Conservation (phyloP, 345 rosid species). For the Linum usitatissimum region DNA sequence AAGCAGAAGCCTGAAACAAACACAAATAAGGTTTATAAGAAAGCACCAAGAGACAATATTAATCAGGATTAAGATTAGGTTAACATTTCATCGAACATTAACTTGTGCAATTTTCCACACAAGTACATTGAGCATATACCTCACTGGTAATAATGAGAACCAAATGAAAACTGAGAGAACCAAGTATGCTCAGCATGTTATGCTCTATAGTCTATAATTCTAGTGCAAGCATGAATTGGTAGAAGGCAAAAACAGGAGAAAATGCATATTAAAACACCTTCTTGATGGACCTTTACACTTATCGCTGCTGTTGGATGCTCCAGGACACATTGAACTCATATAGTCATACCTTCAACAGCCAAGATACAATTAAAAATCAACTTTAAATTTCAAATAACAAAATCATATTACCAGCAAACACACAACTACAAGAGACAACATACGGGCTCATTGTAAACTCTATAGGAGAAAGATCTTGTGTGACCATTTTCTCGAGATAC, state of each 20-base stretch:
- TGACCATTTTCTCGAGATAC: conserved; percentile 49
- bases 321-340: conserved; percentile 58
- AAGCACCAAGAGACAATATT: not conserved
- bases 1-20: conserved; percentile 51
- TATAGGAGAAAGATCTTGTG: conserved; percentile 38
- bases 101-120: not conserved
- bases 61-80: not conserved
- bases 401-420: not conserved
- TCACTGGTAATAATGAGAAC: too few relatives aligned
- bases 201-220: not conserved
- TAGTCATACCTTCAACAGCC: conserved; percentile 44
- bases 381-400: not conserved
- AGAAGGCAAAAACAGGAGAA: not conserved
- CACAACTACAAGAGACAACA: conserved; percentile 13
- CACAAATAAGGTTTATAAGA: too few relatives aligned
- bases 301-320: conserved; percentile 24
- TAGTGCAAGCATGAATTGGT: not conserved
- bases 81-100: too few relatives aligned
- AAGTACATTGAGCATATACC: too few relatives aligned
- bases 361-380: conserved; percentile 9
- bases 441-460: conserved; percentile 69
- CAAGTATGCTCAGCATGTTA: not conserved
- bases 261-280: conserved; percentile 35
- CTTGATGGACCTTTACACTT: conserved; percentile 32
- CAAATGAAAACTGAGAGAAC: not conserved